Base-by-base conservation (phyloP, 83 land plant genomes). In the Picea engelmannii region DNA sequence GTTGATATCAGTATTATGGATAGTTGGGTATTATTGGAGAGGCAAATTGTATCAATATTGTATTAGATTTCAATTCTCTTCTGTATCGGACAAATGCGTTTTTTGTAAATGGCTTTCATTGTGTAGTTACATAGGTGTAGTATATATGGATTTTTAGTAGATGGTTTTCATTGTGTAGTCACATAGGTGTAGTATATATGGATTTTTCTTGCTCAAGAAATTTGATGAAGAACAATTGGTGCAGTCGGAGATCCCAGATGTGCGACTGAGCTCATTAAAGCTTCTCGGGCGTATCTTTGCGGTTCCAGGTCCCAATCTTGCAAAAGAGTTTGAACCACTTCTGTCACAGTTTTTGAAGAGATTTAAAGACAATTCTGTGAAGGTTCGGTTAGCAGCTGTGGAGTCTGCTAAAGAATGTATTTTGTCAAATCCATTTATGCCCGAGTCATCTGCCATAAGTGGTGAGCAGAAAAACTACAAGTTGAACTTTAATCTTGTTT, bases 211-310 rank as follows among this genome's bases (percentile, higher is more conserved):
- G 8, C 17, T 31, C 42, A 2, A 35, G 27, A 68, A 68, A 2
- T 7, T 20, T 24, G 6, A 17, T 76, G 61, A 76, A 16, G 71
- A 35, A 76, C 5, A 23, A 2, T 76, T n/a, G 24, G 31, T 66
- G 11, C 79, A 66, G 44, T 35, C 44, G 21, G 81, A 78, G 15
- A 16, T 58, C 16, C 31, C 8, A 7, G 68, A 59, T 58, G 68
- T 77, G 66, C 84, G 87, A 20, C 59, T 86, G 79, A 86, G 86
- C 79, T 81, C 86, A 27, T 82, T 89, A 60, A 82, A 84, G 15
- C 82, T 89, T 23, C 60, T 89, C n/a, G 90, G 90, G 38, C 82
- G 82, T 74, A 66, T 89, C 58, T 86, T 86, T 81, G 73, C 88
- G 15, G 60, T 81, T 66, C 90, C 83, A 17, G 84, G 89, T 35